Evolutionary conservation across 2,329 filamentous ascomycete species (phyloP), one percentile per base, ranked within the genome.

Genomic region (Beauveria pseudobassiana): DNA sequence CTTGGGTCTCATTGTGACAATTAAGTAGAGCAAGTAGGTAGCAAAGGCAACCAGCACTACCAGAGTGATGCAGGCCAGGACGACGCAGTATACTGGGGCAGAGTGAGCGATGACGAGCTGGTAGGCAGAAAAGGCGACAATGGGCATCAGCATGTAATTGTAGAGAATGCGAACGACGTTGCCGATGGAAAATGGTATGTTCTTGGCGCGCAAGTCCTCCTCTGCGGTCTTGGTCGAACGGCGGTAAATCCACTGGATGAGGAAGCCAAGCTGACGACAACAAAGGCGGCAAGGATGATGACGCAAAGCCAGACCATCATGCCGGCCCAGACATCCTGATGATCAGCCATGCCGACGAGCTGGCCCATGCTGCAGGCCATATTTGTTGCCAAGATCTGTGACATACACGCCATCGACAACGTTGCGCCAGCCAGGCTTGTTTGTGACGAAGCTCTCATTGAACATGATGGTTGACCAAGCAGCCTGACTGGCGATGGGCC

Each of bases 391-490:
- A 38, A 86, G 87, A 69, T 91, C 87, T 51, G 87, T 87, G 59
- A 86, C 80, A 74, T 98, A 98, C n/a, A 99, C 83, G 43, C 93
- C 93, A 73, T 98, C 93, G 10, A 87, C 77, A 16, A 96, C 73
- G 65, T 84, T 88, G 64, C 86, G 80, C 64, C 83, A 87, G 7
- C 88, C 85, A 34, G 82, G 77, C 14, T 83, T 84, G 42, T 87
- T 78, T 69, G 85, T 88, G 63, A 96, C 87, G 68, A 96, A 90
- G 74, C 89, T 96, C 66, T 95, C 80, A 71, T 97, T 96, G 79
- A 98, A 98, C 81, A 98, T 89, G 63, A 99, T 83, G 5, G 86
- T 77, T 1, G 93, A 95, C 95, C 95, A 99, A 45, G 89, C 86
- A 16, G 84, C 88, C 72, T 93, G 90, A 73, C 93, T 96, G 62